These are phyloP conservation scores for Penicillium sp. DNA, from an alignment of 2,329 filamentous ascomycete species.

Conservation along the genomic window DNA sequence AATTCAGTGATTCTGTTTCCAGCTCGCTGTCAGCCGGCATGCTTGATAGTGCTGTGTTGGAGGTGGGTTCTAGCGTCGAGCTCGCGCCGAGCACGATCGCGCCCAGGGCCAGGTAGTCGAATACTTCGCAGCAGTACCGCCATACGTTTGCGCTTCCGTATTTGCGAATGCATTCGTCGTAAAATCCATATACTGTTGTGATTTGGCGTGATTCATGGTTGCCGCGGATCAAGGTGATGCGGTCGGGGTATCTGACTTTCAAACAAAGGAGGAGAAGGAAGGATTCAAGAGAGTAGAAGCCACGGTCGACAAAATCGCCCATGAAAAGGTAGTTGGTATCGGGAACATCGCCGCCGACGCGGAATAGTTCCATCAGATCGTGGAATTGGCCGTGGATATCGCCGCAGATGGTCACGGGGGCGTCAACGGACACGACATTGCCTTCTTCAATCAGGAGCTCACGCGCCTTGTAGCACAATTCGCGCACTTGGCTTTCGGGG, in stretches of 20 bases:
- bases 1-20: slow-evolving; percentile 91
- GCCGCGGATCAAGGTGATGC: slow-evolving; percentile 69
- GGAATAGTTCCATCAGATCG: slow-evolving; percentile 93
- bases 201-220: slow-evolving; percentile 77
- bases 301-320: slow-evolving; percentile 97
- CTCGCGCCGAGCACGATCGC: slow-evolving; percentile 80
- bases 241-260: slow-evolving; percentile 79
- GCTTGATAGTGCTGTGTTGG: slow-evolving; percentile 48
- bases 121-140: slow-evolving; percentile 76
- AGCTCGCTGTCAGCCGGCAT: slow-evolving; percentile 66
- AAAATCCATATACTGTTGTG: slow-evolving; percentile 75
- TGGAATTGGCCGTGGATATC: slow-evolving; percentile 98
- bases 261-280: slow-evolving; percentile 93
- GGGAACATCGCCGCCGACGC: slow-evolving; percentile 87
- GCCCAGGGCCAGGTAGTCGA: slow-evolving; percentile 72
- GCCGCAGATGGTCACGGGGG: slow-evolving; percentile 94
- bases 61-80: slow-evolving; percentile 60
- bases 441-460: slow-evolving; percentile 96
- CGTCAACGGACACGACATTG: slow-evolving; percentile 92
- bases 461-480: slow-evolving; percentile 94
- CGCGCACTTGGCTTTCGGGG: slow-evolving; percentile 89
- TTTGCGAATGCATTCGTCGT: slow-evolving; percentile 73
- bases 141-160: slow-evolving; percentile 75
- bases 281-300: slow-evolving; percentile 96
- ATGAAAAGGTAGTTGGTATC: slow-evolving; percentile 98